Conservation (phyloP, 2,329 filamentous ascomycete genomes). For the Cladosporium oxysporum region DNA sequence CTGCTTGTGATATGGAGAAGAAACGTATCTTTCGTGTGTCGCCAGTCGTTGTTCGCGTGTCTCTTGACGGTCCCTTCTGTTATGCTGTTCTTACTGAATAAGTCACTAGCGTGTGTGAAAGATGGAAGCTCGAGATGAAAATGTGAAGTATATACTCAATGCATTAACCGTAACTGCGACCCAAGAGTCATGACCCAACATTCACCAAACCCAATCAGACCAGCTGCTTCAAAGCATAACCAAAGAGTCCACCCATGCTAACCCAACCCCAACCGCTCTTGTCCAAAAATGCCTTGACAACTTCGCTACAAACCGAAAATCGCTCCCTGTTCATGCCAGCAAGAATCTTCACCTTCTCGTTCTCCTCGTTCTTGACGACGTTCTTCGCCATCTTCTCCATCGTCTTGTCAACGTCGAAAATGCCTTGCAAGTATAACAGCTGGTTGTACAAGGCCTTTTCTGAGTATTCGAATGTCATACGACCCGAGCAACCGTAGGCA, state of each 20-base stretch:
- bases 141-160: neutral
- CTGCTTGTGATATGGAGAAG: neutral
- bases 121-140: neutral
- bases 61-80: too few relatives aligned
- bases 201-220: neutral
- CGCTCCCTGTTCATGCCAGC: slow-evolving; percentile 79
- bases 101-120: neutral
- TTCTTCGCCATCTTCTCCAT: slow-evolving; percentile 46
- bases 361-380: slow-evolving; percentile 50
- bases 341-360: slow-evolving; percentile 64
- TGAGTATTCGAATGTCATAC: slow-evolving; percentile 82
- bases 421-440: slow-evolving; percentile 77
- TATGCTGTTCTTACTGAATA: too few relatives aligned
- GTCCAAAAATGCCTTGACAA: slow-evolving; percentile 62
- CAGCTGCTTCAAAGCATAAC: slow-evolving; percentile 41
- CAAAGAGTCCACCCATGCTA: slow-evolving; percentile 51
- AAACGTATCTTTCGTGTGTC: neutral
- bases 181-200: neutral
- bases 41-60: too few relatives aligned
- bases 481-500: slow-evolving; percentile 78
- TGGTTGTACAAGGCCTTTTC: slow-evolving; percentile 96
- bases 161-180: neutral
- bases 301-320: slow-evolving; percentile 73
- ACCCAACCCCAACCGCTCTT: slow-evolving; percentile 45
- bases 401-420: slow-evolving; percentile 90